Base-by-base conservation (phyloP, 768 basidiomycete genomes). In the Amanita pseudoporphyria region DNA sequence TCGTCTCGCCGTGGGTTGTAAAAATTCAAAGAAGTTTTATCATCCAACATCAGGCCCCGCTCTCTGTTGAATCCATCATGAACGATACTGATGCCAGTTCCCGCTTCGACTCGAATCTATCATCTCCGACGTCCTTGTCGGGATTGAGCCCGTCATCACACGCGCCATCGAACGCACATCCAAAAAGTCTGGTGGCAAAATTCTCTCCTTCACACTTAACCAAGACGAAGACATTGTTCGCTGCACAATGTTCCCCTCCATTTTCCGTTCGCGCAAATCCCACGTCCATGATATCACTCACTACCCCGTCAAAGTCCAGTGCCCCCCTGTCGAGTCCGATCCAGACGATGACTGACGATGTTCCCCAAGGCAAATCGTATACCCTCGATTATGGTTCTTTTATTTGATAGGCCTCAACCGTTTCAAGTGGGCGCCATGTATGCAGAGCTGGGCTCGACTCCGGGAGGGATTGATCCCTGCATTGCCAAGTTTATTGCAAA, bases 191-290 rank as follows among this genome's bases (percentile, higher is more conserved):
- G 71, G 73, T 33, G 87, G 86, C 47, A 92, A 92, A 69, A 51
- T 68, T n/a, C 84, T 98, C 56, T 87, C n/a, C n/a, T n/a, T n/a
- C n/a, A n/a, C n/a, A n/a, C n/a, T n/a, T n/a, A n/a, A n/a, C n/a
- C n/a, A n/a, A 71, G 96, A 98, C 57, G 96, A 98, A 71, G 94
- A 95, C 52, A 76, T 93, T 57, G 92, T 91, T 6, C 89, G 95
- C 39, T 97, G 95, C 62, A 95, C 96, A 24, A 91, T 91, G 74
- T 84, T 96, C 56, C 95, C 93, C 26, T 96, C 95, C 58, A 84
- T 93, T 46, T 99, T 98, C 87, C 87, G 91, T 56, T 95, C 98
- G 30, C 87, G 93, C 56, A 93, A 98, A 54, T 99, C 98, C 76
- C 73, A 80, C 60, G 71, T 92, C 96, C n/a, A n/a, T n/a, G n/a